Conservation (phyloP, 148 eudicot genomes). For the Rhododendron williamsianum region DNA sequence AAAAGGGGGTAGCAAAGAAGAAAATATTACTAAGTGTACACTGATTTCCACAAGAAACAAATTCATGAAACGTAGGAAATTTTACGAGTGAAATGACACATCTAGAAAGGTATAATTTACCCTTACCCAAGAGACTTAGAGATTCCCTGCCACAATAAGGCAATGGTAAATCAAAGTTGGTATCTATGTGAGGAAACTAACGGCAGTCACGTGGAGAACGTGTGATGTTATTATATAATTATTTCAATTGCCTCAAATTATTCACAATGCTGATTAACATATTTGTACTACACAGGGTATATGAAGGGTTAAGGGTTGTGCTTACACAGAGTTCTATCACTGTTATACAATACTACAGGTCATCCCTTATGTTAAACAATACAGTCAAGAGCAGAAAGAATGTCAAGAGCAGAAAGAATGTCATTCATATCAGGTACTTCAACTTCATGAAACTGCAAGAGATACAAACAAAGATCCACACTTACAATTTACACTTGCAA, state of each 20-base stretch:
- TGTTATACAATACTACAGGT: neutral
- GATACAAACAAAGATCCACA: constrained; percentile 3
- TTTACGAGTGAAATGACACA: neutral
- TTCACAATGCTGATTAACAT: neutral
- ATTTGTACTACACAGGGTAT: neutral
- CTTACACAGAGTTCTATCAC: neutral
- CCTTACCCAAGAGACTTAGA: neutral
- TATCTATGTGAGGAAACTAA: neutral
- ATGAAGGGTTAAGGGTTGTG: neutral
- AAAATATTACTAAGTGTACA: neutral
- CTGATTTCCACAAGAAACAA: neutral
- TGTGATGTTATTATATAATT: neutral
- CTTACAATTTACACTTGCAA: constrained; percentile 48
- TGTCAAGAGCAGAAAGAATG: neutral
- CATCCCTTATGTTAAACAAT: neutral
- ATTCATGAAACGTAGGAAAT: neutral
- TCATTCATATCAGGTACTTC: neutral
- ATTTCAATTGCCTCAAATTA: neutral
- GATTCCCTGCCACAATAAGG: neutral
- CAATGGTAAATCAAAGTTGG: neutral
- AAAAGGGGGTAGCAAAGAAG: neutral
- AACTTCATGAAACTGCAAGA: neutral
- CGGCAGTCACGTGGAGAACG: neutral
- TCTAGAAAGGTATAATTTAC: neutral
- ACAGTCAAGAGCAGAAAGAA: neutral